Evolutionary conservation across 1,284 basidiomycete species (phyloP).

Genomic region (Sporisorium reilianum): DNA sequence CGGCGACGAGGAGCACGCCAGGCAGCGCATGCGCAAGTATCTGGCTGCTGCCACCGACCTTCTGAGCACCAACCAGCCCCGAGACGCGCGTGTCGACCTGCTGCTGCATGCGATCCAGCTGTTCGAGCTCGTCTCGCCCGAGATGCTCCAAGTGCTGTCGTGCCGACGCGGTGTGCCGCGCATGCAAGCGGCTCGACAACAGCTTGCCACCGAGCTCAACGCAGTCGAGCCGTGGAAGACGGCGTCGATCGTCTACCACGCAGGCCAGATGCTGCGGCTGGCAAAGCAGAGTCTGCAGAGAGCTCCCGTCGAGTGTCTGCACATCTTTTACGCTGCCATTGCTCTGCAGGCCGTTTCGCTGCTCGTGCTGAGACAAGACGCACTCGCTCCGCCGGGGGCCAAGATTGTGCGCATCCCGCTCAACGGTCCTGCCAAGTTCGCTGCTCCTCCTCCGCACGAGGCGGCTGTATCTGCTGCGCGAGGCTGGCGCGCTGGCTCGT

Average conservation of each 20-base stretch:
- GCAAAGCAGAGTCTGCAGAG: constrained; percentile 23
- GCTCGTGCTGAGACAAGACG: constrained; percentile 11
- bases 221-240: constrained; percentile 13
- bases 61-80: constrained; percentile 16
- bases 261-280: constrained; percentile 21
- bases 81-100: constrained; percentile 20
- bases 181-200: constrained; percentile 18
- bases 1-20: constrained; percentile 16
- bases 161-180: constrained; percentile 21
- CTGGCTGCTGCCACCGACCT: constrained; percentile 18
- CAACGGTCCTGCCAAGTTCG: constrained; percentile 6
- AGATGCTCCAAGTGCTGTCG: constrained; percentile 26
- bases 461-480: not conserved
- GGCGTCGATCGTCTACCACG: constrained; percentile 14
- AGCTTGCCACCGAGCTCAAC: constrained; percentile 12
- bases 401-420: constrained; percentile 17
- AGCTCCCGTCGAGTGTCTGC: constrained; percentile 22
- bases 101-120: constrained; percentile 27
- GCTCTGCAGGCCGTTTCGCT: constrained; percentile 20
- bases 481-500: not conserved
- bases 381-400: not conserved
- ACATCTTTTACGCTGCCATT: constrained; percentile 27
- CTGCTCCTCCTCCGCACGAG: constrained; percentile 3
- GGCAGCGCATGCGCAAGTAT: constrained; percentile 7
- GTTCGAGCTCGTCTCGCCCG: constrained; percentile 19